Percentiles rank a stretch among this genome's conserved stretches.
Evolutionary conservation across 1,284 basidiomycete genomes (phyloP).

Genomic region (Lentinula novae-zelandiae): DNA sequence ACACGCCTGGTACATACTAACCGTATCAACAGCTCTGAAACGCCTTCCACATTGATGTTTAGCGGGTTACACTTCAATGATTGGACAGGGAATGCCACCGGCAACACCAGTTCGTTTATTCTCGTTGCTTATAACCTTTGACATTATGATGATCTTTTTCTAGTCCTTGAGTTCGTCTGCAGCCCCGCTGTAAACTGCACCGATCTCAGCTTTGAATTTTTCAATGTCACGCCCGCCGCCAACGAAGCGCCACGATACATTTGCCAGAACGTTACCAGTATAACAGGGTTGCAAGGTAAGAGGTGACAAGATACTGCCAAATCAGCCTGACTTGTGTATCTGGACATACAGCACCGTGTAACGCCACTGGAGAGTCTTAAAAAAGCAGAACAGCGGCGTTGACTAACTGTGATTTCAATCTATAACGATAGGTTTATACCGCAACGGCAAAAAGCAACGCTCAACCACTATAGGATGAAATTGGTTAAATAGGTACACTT

Average conservation of each 20-base stretch:
- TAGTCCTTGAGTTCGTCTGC: constrained; percentile 55
- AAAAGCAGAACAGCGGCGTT: neutral
- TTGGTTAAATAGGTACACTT: no score
- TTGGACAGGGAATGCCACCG: constrained; percentile 45
- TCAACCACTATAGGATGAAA: neutral
- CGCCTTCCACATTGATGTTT: constrained; percentile 47
- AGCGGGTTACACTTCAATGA: constrained; percentile 42
- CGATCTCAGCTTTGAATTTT: constrained; percentile 39
- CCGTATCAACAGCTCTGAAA: constrained; percentile 25
- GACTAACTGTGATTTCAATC: no score
- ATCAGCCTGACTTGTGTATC: no score
- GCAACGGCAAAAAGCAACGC: no score
- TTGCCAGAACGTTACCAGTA: constrained; percentile 43
- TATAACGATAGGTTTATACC: neutral
- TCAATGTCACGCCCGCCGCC: constrained; percentile 35
- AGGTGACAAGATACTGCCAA: neutral
- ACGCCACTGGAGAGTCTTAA: neutral
- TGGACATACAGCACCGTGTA: constrained; percentile 1
- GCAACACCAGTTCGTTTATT: constrained; percentile 35
- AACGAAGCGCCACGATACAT: constrained; percentile 35
- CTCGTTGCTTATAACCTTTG: neutral
- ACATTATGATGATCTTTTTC: constrained; percentile 3
- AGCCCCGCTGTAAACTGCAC: constrained; percentile 47
- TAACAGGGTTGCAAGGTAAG: constrained; percentile 37
- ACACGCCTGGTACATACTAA: neutral